These are phyloP conservation scores for Epicoccum nigrum DNA, from an alignment of 2,329 filamentous ascomycete species.

Conservation along the genomic window DNA sequence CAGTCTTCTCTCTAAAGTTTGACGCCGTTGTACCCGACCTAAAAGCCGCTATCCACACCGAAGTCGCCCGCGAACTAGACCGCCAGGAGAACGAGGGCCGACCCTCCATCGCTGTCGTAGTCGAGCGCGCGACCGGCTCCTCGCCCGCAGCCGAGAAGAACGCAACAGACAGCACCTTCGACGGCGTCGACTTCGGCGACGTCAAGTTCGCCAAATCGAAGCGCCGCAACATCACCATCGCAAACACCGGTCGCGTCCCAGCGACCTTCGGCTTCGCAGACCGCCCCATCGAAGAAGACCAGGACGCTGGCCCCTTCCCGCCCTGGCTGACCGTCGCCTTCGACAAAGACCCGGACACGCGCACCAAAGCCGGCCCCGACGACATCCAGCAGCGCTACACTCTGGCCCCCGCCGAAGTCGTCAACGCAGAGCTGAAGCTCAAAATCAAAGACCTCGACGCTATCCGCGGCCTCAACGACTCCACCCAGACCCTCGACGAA, in stretches of 20 bases:
- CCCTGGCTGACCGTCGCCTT: conserved; percentile 76
- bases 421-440: conserved; percentile 71
- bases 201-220: conserved; percentile 72
- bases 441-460: conserved; percentile 68
- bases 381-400: conserved; percentile 60
- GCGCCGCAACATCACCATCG: conserved; percentile 75
- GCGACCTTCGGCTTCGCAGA: conserved; percentile 83
- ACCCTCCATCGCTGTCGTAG: conserved; percentile 80
- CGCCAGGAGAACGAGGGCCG: conserved; percentile 89
- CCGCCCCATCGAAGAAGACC: conserved; percentile 62
- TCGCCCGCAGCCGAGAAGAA: conserved; percentile 24
- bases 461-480: conserved; percentile 74
- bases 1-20: conserved; percentile 82
- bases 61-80: conserved; percentile 87
- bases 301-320: conserved; percentile 54
- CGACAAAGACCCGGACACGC: conserved; percentile 56
- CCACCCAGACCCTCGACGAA: conserved; percentile 72
- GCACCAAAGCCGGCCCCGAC: conserved; percentile 32
- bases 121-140: conserved; percentile 62
- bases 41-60: conserved; percentile 81
- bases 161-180: conserved; percentile 48
- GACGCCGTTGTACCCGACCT: conserved; percentile 85
- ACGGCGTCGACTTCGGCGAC: conserved; percentile 78
- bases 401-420: conserved; percentile 83
- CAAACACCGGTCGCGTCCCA: conserved; percentile 85